Percentiles rank a stretch among this genome's conserved stretches.
Conservation (phyloP, 768 basidiomycete genomes). For the Mycena pura region DNA sequence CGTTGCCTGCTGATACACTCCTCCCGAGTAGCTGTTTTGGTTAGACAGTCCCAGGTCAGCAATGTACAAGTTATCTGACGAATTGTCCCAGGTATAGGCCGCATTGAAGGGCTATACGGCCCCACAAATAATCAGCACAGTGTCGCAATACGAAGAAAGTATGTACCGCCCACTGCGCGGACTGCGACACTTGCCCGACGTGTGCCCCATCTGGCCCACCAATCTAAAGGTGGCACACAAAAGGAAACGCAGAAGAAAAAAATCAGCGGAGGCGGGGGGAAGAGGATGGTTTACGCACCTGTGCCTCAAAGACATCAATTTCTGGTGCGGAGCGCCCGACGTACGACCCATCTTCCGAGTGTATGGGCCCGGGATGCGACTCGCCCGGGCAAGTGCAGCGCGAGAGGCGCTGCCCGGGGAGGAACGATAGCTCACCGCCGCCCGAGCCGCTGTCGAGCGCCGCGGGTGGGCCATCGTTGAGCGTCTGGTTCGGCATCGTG, state of each 20-base stretch:
- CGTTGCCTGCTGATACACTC: slow-evolving; percentile 49
- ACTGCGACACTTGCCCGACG: slow-evolving; percentile 53
- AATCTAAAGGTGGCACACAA: no score
- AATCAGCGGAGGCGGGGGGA: background rate
- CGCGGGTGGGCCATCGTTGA: slow-evolving; percentile 52
- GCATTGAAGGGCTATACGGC: slow-evolving; percentile 56
- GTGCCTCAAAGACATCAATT: slow-evolving; percentile 58
- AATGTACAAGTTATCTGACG: slow-evolving; percentile 41
- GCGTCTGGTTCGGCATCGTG: slow-evolving; percentile 77
- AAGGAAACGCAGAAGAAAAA: no score
- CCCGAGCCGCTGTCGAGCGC: slow-evolving; percentile 53
- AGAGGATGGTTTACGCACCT: background rate
- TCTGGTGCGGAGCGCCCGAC: slow-evolving; percentile 64
- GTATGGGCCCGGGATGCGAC: slow-evolving; percentile 62
- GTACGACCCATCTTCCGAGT: slow-evolving; percentile 48
- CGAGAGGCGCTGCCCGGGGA: slow-evolving; percentile 63
- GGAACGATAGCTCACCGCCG: slow-evolving; percentile 50
- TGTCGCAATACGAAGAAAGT: background rate
- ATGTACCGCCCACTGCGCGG: slow-evolving; percentile 53
- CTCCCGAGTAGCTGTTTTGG: slow-evolving; percentile 53
- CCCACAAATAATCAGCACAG: background rate
- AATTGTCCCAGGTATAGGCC: slow-evolving; percentile 49
- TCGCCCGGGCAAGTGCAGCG: slow-evolving; percentile 66
- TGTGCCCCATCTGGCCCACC: slow-evolving; percentile 5
- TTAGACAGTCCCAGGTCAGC: slow-evolving; percentile 43